These are phyloP conservation scores for Pleurotus djamor DNA, from an alignment of 768 basidiomycete species.

Conservation along the genomic window DNA sequence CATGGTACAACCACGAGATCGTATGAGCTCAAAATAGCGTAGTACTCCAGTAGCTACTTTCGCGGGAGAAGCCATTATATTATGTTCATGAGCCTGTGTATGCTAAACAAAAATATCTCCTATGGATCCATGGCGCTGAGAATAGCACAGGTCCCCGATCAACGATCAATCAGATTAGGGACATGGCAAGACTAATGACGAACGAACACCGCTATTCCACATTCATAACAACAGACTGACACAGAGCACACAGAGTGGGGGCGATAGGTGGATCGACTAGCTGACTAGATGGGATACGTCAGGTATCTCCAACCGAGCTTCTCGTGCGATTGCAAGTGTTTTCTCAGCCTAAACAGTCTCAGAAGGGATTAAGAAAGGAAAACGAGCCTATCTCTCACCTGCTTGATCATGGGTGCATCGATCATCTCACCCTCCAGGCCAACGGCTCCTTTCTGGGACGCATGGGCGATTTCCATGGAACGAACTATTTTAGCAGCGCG, in stretches of 20 bases:
- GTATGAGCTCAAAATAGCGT: too few relatives aligned
- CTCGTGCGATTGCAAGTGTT: slow-evolving; percentile 4
- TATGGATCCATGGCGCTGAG: too few relatives aligned
- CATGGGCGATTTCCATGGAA: slow-evolving; percentile 59
- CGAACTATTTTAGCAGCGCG: slow-evolving; percentile 74
- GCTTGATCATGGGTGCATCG: slow-evolving; percentile 89
- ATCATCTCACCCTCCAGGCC: slow-evolving; percentile 86
- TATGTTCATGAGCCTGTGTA: not conserved
- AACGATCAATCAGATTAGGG: too few relatives aligned
- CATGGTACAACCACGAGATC: too few relatives aligned
- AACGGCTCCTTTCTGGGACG: slow-evolving; percentile 59
- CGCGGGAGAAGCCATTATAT: not conserved
- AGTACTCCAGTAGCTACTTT: not conserved
- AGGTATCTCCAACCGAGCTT: slow-evolving; percentile 8
- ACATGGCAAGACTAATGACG: too few relatives aligned
- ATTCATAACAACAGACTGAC: too few relatives aligned
- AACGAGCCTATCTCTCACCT: slow-evolving; percentile 35
- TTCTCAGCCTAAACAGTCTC: slow-evolving; percentile 5
- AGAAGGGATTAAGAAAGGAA: not conserved
- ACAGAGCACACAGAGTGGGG: too few relatives aligned
- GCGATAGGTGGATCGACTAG: too few relatives aligned
- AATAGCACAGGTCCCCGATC: too few relatives aligned
- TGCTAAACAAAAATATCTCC: too few relatives aligned
- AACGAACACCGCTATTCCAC: too few relatives aligned
- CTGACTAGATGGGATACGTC: not conserved